Conservation (phyloP, 768 basidiomycete genomes). For the Amylocystis lapponica region DNA sequence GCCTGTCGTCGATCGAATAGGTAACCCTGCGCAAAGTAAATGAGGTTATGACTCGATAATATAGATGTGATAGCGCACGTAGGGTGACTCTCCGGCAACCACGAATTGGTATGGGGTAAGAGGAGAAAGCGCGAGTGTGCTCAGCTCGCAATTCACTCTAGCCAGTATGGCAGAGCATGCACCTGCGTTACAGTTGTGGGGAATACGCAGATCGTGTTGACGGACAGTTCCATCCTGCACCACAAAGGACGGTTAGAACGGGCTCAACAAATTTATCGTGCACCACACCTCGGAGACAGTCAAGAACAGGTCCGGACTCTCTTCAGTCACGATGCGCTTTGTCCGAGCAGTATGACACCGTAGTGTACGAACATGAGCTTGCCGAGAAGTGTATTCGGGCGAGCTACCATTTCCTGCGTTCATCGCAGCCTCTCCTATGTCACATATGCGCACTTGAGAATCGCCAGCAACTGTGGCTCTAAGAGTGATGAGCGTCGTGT, state of each 20-base stretch:
- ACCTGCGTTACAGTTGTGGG: slow-evolving; percentile 53
- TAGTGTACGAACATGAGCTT: slow-evolving; percentile 49
- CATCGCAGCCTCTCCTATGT: slow-evolving; percentile 41
- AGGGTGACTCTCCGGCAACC: slow-evolving; percentile 75
- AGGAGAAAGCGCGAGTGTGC: slow-evolving; percentile 68
- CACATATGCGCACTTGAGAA: slow-evolving; percentile 71
- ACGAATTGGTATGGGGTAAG: slow-evolving; percentile 81
- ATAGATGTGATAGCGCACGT: slow-evolving; percentile 40
- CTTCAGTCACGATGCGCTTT: slow-evolving; percentile 76
- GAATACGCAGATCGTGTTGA: slow-evolving; percentile 76
- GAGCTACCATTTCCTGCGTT: slow-evolving; percentile 34
- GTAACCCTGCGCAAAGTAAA: slow-evolving; percentile 48
- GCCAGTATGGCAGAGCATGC: slow-evolving; percentile 71
- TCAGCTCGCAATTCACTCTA: slow-evolving; percentile 57
- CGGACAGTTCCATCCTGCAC: slow-evolving; percentile 78
- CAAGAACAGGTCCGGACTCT: slow-evolving; percentile 70
- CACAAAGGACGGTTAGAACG: slow-evolving; percentile 9
- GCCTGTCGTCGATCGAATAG: slow-evolving; percentile 79
- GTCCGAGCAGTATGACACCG: slow-evolving; percentile 68
- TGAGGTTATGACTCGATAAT: slow-evolving; percentile 5
- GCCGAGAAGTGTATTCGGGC: slow-evolving; percentile 36
- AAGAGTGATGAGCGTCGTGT: not conserved
- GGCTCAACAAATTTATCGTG: slow-evolving; percentile 7
- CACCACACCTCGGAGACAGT: slow-evolving; percentile 68
- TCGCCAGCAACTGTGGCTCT: slow-evolving; percentile 77